Percentiles rank a stretch among this genome's conserved stretches.
Conservation (phyloP, 1,284 basidiomycete species). For the Cryptococcus sp. region DNA sequence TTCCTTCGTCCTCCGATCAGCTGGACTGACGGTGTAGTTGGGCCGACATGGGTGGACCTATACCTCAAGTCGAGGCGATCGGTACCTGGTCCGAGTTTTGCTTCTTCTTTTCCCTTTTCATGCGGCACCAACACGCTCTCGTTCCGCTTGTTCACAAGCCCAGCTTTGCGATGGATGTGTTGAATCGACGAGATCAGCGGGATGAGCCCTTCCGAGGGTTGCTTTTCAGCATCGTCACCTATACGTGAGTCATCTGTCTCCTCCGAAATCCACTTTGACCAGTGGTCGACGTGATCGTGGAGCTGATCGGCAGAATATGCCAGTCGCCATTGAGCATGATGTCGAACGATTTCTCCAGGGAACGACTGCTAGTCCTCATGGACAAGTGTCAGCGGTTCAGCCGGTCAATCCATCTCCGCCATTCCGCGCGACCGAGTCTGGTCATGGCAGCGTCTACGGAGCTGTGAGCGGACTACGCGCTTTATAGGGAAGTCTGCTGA, state of each 20-base stretch:
- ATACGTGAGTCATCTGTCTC: constrained; percentile 10
- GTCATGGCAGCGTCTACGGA: constrained; percentile 14
- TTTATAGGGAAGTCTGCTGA: neutral
- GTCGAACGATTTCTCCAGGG: constrained; percentile 14
- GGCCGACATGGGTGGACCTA: neutral
- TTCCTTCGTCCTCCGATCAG: neutral
- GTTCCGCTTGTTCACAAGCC: constrained; percentile 31
- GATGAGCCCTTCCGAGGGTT: constrained; percentile 27
- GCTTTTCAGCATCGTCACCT: constrained; percentile 23
- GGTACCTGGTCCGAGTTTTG: constrained; percentile 23
- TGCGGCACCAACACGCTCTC: constrained; percentile 27
- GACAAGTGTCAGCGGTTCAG: constrained; percentile 17
- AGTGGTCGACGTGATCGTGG: too few relatives aligned
- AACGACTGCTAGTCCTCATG: constrained; percentile 15
- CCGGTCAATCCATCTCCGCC: constrained; percentile 19
- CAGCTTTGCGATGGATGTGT: constrained; percentile 26
- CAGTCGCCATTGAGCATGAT: constrained; percentile 24
- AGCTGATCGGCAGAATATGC: constrained; percentile 14
- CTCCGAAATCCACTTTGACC: too few relatives aligned
- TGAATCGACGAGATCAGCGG: constrained; percentile 19
- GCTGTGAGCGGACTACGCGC: constrained; percentile 7
- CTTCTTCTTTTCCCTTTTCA: constrained; percentile 26
- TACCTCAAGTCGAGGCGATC: constrained; percentile 16
- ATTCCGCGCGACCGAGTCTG: constrained; percentile 12
- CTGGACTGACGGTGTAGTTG: neutral